Conservation (phyloP, 306 rosid genomes). For the Begonia masoniana region DNA sequence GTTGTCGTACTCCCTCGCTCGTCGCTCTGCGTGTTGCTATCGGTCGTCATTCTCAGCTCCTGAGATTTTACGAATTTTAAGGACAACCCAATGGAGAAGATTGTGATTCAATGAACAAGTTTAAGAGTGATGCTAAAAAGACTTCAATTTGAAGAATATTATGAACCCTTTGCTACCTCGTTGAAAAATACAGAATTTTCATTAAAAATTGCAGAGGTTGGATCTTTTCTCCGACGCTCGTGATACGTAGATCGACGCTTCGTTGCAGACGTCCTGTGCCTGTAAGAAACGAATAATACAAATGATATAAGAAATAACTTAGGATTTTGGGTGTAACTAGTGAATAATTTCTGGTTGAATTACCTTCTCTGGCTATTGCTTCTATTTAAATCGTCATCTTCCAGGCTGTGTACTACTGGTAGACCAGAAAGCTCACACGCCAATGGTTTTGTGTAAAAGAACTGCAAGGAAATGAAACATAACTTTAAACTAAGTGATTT, state of each 20-base stretch:
- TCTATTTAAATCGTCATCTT: slow-evolving; percentile 27
- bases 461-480: slow-evolving; percentile 33
- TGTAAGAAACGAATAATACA: slow-evolving; percentile 6
- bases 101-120: not conserved
- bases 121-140: too few relatives aligned
- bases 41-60: slow-evolving; percentile 20
- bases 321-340: too few relatives aligned
- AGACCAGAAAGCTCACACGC: slow-evolving; percentile 65
- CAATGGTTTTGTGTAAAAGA: slow-evolving; percentile 67
- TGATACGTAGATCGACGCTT: slow-evolving; percentile 33
- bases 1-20: slow-evolving; percentile 25
- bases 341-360: too few relatives aligned
- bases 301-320: too few relatives aligned
- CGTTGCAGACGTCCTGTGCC: slow-evolving; percentile 43
- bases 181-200: slow-evolving; percentile 27
- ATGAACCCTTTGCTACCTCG: slow-evolving; percentile 19
- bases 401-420: slow-evolving; percentile 35
- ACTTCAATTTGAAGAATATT: not conserved
- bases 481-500: too few relatives aligned
- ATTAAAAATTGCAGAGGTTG: slow-evolving; percentile 16
- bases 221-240: slow-evolving; percentile 28
- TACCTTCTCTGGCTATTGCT: slow-evolving; percentile 56
- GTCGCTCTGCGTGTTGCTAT: slow-evolving; percentile 21
- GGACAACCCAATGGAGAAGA: not conserved
- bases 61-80: slow-evolving; percentile 15